These are phyloP conservation scores for Nemania diffusa DNA, from an alignment of 2,329 filamentous ascomycete genomes.

Conservation along the genomic window DNA sequence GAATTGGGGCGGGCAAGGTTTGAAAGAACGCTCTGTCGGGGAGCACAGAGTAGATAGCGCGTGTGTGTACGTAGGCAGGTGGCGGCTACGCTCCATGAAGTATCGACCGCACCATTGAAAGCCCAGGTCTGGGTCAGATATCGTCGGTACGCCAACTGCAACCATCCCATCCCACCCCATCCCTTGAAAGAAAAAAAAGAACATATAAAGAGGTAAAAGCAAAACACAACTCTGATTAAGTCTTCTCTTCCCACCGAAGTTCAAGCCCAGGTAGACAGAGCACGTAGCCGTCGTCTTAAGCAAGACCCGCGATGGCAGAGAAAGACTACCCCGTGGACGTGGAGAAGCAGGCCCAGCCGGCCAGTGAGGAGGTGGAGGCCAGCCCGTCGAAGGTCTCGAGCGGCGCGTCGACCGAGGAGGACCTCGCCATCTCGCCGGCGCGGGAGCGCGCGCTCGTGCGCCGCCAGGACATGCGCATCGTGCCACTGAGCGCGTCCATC, in stretches of 20 bases:
- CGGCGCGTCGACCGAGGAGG: slow-evolving; percentile 24
- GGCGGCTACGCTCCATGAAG: too few species aligned
- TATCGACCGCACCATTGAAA: background rate
- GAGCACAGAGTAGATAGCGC: background rate
- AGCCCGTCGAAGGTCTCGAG: too few species aligned
- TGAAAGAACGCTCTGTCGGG: background rate
- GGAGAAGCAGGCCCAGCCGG: slow-evolving; percentile 41
- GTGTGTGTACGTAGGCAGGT: too few species aligned
- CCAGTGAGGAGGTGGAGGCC: slow-evolving; percentile 40
- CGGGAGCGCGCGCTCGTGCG: slow-evolving; percentile 46
- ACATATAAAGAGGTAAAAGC: background rate
- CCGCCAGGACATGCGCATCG: slow-evolving; percentile 63
- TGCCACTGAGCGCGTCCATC: slow-evolving; percentile 63
- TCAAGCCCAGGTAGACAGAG: background rate
- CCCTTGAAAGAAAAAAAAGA: background rate
- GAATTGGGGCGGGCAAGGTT: slow-evolving; percentile 3
- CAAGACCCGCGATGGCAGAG: slow-evolving; percentile 37
- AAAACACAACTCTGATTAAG: background rate
- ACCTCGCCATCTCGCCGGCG: slow-evolving; percentile 28
- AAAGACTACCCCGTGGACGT: slow-evolving; percentile 37
- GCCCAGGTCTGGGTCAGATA: background rate
- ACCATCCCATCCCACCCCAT: too few species aligned
- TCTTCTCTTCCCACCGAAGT: background rate
- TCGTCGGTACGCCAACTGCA: background rate
- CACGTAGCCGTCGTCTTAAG: background rate